Evolutionary conservation across 2,329 filamentous ascomycete species (phyloP).

Genomic region (Ambrosiella cleistominuta): DNA sequence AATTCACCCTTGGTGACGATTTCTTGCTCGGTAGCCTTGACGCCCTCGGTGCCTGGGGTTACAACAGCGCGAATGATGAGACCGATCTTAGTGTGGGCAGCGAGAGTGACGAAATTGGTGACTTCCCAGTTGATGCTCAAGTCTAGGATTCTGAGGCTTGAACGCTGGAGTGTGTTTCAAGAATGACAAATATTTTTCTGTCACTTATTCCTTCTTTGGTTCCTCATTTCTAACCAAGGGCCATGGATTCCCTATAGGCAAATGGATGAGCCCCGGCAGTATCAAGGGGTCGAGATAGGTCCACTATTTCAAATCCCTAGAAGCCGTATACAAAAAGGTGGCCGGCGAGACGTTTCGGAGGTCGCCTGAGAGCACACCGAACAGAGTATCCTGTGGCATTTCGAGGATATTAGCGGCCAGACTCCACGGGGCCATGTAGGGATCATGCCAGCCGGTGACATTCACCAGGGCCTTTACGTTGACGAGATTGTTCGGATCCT

Average conservation of each 20-base stretch:
- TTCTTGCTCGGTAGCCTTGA: background rate
- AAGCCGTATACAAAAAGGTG: background rate
- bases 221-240: too few relatives aligned
- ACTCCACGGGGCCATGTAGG: background rate
- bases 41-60: background rate
- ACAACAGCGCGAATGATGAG: background rate
- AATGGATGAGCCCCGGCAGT: background rate
- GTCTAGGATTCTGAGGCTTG: background rate
- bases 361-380: background rate
- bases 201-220: too few relatives aligned
- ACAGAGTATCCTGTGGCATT: background rate
- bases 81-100: background rate
- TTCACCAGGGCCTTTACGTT: background rate
- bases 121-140: constrained; percentile 4
- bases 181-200: too few relatives aligned
- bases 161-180: too few relatives aligned
- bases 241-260: background rate
- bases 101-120: background rate
- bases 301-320: background rate
- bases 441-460: constrained; percentile 1
- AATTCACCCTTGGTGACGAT: background rate
- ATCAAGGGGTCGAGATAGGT: background rate
- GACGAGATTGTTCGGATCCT: background rate
- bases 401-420: background rate
- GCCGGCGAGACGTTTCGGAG: background rate